Evolutionary conservation across 805 yeast species (phyloP).

Genomic region (Jamesozyma gamospora): DNA sequence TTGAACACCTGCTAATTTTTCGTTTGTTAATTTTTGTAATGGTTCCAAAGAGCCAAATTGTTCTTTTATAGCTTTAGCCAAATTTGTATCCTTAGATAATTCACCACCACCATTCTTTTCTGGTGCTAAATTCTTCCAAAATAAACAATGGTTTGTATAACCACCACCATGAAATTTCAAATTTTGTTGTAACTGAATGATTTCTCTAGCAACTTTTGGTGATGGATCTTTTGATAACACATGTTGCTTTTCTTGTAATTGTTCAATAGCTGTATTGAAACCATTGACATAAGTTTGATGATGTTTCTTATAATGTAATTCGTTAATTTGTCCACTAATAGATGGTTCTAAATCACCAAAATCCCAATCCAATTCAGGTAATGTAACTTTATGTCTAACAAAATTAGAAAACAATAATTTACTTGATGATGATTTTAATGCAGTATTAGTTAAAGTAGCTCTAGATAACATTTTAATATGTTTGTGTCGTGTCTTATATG

Average conservation of each 20-base stretch:
- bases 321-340: slow-evolving; percentile 80
- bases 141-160: slow-evolving; percentile 71
- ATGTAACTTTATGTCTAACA: slow-evolving; percentile 52
- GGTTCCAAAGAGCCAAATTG: slow-evolving; percentile 69
- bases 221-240: slow-evolving; percentile 50
- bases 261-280: slow-evolving; percentile 68
- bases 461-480: slow-evolving; percentile 8
- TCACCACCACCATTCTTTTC: slow-evolving; percentile 67
- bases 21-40: slow-evolving; percentile 53
- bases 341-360: slow-evolving; percentile 79
- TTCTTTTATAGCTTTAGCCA: slow-evolving; percentile 47
- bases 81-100: slow-evolving; percentile 36
- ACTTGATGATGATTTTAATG: not conserved
- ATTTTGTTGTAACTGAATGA: slow-evolving; percentile 52
- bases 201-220: slow-evolving; percentile 18
- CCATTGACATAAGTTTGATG: slow-evolving; percentile 88
- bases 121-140: slow-evolving; percentile 86
- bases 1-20: slow-evolving; percentile 74
- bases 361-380: slow-evolving; percentile 78
- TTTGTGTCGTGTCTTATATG: too few species aligned
- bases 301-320: slow-evolving; percentile 79
- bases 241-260: slow-evolving; percentile 53
- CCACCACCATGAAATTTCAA: slow-evolving; percentile 94
- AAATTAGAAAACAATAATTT: not conserved
- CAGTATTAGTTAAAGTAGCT: not conserved